Conservation (phyloP, 495 filamentous ascomycete species). For the Podospora tetraspora region DNA sequence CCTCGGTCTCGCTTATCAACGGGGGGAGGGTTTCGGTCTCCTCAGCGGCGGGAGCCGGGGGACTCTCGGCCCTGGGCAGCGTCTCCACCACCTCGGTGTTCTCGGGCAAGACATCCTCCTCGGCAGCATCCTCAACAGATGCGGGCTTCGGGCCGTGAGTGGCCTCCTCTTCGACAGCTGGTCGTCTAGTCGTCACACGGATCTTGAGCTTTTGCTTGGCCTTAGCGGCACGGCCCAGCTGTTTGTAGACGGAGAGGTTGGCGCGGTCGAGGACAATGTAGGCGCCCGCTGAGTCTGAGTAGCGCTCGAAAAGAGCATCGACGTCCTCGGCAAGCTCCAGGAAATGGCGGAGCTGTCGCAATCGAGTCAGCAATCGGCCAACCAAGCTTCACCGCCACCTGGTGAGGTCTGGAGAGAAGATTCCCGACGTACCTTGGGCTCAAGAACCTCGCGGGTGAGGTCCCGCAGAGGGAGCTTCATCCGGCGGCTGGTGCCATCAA, state of each 20-base stretch:
- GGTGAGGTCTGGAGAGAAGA: slow-evolving; percentile 15
- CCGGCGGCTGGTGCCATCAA: slow-evolving; percentile 66
- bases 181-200: slow-evolving; percentile 53
- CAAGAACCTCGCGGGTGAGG: slow-evolving; percentile 67
- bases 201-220: slow-evolving; percentile 97
- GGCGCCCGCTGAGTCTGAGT: slow-evolving; percentile 83
- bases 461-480: slow-evolving; percentile 89
- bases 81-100: slow-evolving; percentile 7
- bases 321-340: slow-evolving; percentile 65
- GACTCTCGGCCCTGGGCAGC: background rate
- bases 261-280: slow-evolving; percentile 73
- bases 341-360: slow-evolving; percentile 62
- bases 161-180: slow-evolving; percentile 16
- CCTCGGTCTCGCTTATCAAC: too few relatives aligned
- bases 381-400: background rate
- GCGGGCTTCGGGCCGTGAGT: slow-evolving; percentile 24
- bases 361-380: slow-evolving; percentile 20
- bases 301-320: slow-evolving; percentile 79
- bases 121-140: slow-evolving; percentile 23
- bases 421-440: slow-evolving; percentile 66
- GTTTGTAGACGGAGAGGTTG: slow-evolving; percentile 86
- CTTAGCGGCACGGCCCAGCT: slow-evolving; percentile 93
- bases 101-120: slow-evolving; percentile 16
- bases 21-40: background rate
- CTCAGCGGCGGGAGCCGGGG: slow-evolving; percentile 2